Evolutionary conservation across 306 rosid genomes (phyloP).

Genomic region (Carpinus fangiana): DNA sequence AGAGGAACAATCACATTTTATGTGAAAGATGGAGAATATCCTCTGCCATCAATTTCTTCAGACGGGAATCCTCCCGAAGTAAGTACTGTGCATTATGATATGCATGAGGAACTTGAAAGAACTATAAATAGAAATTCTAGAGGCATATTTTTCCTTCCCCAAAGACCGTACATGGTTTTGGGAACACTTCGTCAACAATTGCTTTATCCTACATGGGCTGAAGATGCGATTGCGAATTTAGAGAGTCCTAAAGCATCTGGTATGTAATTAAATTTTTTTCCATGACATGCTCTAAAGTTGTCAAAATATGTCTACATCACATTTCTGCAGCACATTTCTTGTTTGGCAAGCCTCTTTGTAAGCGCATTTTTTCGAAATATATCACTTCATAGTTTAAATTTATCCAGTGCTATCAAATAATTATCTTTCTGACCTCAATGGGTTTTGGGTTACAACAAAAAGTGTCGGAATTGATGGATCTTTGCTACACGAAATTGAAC

Average conservation of each 20-base stretch:
- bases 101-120: constrained; percentile 32
- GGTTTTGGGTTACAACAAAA: background rate
- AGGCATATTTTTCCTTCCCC: constrained; percentile 84
- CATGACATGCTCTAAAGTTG: background rate
- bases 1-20: constrained; percentile 74
- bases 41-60: constrained; percentile 37
- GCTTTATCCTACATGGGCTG: constrained; percentile 90
- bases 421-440: background rate
- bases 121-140: constrained; percentile 49
- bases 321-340: background rate
- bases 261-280: constrained; percentile 29
- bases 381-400: background rate
- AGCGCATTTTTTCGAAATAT: no score
- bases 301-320: background rate
- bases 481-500: background rate
- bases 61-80: constrained; percentile 30
- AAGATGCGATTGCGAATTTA: constrained; percentile 43
- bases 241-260: constrained; percentile 42
- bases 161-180: constrained; percentile 96
- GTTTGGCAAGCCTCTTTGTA: background rate
- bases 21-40: constrained; percentile 45
- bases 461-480: background rate
- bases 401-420: background rate
- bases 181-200: constrained; percentile 92
- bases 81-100: constrained; percentile 32